These are phyloP conservation scores for Phytophthora palmivora DNA, from an alignment of 352 stramenopile species.

Conservation along the genomic window DNA sequence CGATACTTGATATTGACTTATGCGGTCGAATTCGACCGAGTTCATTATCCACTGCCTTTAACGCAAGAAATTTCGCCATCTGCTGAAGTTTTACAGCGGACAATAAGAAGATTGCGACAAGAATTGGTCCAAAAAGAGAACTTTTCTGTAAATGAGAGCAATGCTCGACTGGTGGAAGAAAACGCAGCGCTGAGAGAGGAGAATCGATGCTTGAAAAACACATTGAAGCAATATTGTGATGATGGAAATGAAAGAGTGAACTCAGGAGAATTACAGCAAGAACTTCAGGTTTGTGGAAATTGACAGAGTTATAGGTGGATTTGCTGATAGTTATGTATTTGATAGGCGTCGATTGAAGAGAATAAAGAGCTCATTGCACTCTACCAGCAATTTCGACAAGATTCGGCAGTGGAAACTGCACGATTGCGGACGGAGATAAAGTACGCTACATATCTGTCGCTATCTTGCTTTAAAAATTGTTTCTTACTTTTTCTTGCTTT, in stretches of 20 bases:
- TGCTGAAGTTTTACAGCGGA: conserved; percentile 79
- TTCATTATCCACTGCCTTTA: conserved; percentile 94
- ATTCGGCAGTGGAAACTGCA: conserved; percentile 57
- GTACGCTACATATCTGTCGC: conserved; percentile 26
- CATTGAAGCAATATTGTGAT: conserved; percentile 63
- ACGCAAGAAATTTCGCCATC: conserved; percentile 68
- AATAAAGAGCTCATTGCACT: conserved; percentile 81
- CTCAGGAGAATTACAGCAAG: conserved; percentile 55
- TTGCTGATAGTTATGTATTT: conserved; percentile 1
- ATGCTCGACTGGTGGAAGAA: conserved; percentile 42
- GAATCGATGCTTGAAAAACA: conserved; percentile 73
- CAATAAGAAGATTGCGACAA: conserved; percentile 69
- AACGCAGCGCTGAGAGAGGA: conserved; percentile 61
- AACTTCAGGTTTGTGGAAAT: conserved; percentile 41
- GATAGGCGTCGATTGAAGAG: conserved; percentile 64
- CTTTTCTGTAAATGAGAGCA: background rate
- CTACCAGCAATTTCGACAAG: conserved; percentile 73
- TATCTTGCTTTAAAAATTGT: background rate
- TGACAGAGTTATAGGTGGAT: background rate
- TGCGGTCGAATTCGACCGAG: conserved; percentile 92
- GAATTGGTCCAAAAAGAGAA: conserved; percentile 26
- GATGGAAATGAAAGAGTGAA: conserved; percentile 20
- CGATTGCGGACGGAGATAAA: conserved; percentile 63
- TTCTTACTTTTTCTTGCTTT: background rate
- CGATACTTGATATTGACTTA: conserved; percentile 96